Evolutionary conservation across 352 stramenopile genomes (phyloP), one percentile per base, ranked within the genome.

Genomic region (Phytophthora sp.): DNA sequence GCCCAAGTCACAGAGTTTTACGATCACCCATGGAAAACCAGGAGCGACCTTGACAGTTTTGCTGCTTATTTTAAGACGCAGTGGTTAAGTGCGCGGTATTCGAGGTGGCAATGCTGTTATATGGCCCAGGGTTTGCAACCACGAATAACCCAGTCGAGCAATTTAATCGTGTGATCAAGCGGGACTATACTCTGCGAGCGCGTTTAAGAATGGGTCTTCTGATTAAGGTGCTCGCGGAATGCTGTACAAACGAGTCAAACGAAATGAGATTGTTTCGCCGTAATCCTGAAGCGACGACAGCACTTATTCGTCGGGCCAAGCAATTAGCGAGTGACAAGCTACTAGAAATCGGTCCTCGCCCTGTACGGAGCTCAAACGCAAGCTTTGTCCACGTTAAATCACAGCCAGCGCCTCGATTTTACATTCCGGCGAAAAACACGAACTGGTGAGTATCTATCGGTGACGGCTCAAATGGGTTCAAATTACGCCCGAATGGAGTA

Each of bases 151-250:
- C n/a, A n/a, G n/a, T n/a, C n/a, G n/a, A n/a, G 52, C 0, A 66
- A 31, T 73, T 66, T 28, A 73, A 69, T 39, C 53, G 55, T 0
- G 20, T 59, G 0, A 44, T 69, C 34, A 69, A 72, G 34, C 15
- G 42, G 2, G 55, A 60, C 18, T 64, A 72, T 35, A 66, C 63
- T 13, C 12, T 55, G 28, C 28, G 24, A 5, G 21, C 24, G 15
- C 32, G 63, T 7, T 23, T 52, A 4, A 66, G 59, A 31, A 62
- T 66, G 38, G 51, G 51, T 2, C 27, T 39, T 3, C 15, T 51
- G 27, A 51, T 38, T 9, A 38, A 38, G n/a, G 43, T 51, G 37
- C 9, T 41, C 5, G 20, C 44, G 4, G 52, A 51, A 17, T 54
- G 46, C 30, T 54, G 31, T 34, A 6, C 18, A 12, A 41, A 43